phyloP scores from a whole-genome alignment of 495 filamentous ascomycete genomes.

The Oidiodendron maius region DNA sequence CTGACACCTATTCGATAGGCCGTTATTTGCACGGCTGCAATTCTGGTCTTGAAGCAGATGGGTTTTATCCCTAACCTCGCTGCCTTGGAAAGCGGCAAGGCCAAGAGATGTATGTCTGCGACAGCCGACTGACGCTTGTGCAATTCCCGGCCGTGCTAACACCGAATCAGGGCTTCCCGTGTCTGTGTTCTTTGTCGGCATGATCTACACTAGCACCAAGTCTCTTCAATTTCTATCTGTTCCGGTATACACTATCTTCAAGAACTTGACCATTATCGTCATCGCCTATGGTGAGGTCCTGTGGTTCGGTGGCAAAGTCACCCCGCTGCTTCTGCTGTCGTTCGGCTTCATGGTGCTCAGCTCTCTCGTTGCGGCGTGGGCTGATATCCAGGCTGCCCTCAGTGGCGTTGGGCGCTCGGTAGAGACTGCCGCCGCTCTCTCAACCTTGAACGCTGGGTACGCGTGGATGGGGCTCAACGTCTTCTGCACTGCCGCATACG shows the following conservation, averaged over 20 bases:
- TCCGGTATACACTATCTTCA: conserved; percentile 99
- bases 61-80: conserved; percentile 83
- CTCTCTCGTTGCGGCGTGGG: conserved; percentile 93
- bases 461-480: conserved; percentile 98
- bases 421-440: conserved; percentile 68
- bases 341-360: conserved; percentile 97
- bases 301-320: conserved; percentile 96
- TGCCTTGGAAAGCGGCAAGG: conserved; percentile 82
- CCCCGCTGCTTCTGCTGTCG: conserved; percentile 79
- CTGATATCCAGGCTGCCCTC: conserved; percentile 87
- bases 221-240: conserved; percentile 95
- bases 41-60: conserved; percentile 72
- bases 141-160: conserved; percentile 16
- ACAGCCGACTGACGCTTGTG: conserved; percentile 4
- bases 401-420: conserved; percentile 37
- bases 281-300: conserved; percentile 98
- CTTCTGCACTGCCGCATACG: conserved; percentile 84
- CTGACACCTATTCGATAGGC: conserved; percentile 49
- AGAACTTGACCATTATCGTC: conserved; percentile 97
- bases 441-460: conserved; percentile 91
- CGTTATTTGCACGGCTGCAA: conserved; percentile 82
- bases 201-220: conserved; percentile 98
- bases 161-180: conserved; percentile 80
- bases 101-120: conserved; percentile 69
- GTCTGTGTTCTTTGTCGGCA: conserved; percentile 91